phyloP scores from a whole-genome alignment of 768 basidiomycete species.

The Terana coerulea region DNA sequence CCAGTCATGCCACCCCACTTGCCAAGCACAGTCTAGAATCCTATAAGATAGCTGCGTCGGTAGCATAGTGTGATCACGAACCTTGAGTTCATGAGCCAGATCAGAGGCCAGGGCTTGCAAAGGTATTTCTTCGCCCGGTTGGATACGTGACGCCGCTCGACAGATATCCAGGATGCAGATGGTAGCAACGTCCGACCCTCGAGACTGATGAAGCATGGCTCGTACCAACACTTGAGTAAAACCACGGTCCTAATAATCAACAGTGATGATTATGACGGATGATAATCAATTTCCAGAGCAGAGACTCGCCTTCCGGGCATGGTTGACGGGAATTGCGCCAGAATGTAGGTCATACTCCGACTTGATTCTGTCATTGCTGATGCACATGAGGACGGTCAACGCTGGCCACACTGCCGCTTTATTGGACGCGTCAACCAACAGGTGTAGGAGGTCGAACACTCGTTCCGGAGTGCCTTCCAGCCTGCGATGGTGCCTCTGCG shows the following conservation, averaged over 20 bases:
- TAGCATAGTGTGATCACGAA: slow-evolving; percentile 25
- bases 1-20: slow-evolving; percentile 28
- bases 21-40: slow-evolving; percentile 21
- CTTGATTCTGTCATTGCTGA: slow-evolving; percentile 70
- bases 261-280: background rate
- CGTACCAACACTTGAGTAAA: slow-evolving; percentile 63
- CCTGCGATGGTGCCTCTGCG: slow-evolving; percentile 53
- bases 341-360: slow-evolving; percentile 46
- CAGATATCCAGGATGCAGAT: slow-evolving; percentile 77
- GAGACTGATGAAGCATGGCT: slow-evolving; percentile 50
- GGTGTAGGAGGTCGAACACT: slow-evolving; percentile 77
- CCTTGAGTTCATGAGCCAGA: slow-evolving; percentile 79
- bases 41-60: background rate
- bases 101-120: slow-evolving; percentile 65
- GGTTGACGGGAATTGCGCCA: slow-evolving; percentile 26
- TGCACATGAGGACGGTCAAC: slow-evolving; percentile 67
- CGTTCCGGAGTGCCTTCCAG: slow-evolving; percentile 84
- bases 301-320: slow-evolving; percentile 20
- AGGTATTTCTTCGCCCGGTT: slow-evolving; percentile 48
- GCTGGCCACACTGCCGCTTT: slow-evolving; percentile 71
- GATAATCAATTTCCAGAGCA: background rate
- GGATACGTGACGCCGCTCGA: slow-evolving; percentile 57
- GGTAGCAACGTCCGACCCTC: slow-evolving; percentile 62
- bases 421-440: slow-evolving; percentile 34
- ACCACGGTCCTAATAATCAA: slow-evolving; percentile 38